Base-by-base conservation (phyloP, 169 alveolate species). In the Plasmodium malariae region DNA sequence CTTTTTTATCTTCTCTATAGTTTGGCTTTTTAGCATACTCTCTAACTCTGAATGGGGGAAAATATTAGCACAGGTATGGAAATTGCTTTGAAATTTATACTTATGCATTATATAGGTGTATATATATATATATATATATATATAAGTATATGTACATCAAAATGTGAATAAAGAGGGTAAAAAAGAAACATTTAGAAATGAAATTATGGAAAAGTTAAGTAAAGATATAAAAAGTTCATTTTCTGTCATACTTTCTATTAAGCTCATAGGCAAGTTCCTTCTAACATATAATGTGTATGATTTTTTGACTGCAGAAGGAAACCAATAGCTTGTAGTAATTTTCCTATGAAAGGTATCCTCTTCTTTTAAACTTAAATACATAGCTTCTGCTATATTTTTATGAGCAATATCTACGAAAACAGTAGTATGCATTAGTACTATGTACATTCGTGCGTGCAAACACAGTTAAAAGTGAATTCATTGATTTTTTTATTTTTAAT, bases 1-100 rank as follows among this genome's bases (percentile, higher is more conserved):
- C 17, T 76, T 76, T 28, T 76, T 76, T 51, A 76, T 76, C 45
- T 76, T 76, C 48, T 76, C 76, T 36, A 76, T 60, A 6, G 68
- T 40, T 0, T 45, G 68, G 7, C 19, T 28, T 14, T n/a, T 62
- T 48, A 76, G 17, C 5, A 76, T 60, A n/a, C 37, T 63, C 49
- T 40, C 88, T 26, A 76, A 62, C 54, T 60, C 88, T 76, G 59
- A 57, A 69, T 43, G 54, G 24, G 14, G 24, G 60, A 1, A 68
- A 36, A 7, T 9, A 17, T 36, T 40, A 28, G 21, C 32, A 36
- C 26, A 12, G 21, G 37, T 24, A 24, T 34, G 9, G 30, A 68
- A 34, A 7, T 19, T 17, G 21, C n/a, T n/a, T n/a, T n/a, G n/a
- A n/a, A n/a, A n/a, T n/a, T n/a, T n/a, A n/a, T n/a, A n/a, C n/a